Evolutionary conservation across 192 early-diverging fungal genomes (phyloP).

Genomic region (Dissophora ornata): DNA sequence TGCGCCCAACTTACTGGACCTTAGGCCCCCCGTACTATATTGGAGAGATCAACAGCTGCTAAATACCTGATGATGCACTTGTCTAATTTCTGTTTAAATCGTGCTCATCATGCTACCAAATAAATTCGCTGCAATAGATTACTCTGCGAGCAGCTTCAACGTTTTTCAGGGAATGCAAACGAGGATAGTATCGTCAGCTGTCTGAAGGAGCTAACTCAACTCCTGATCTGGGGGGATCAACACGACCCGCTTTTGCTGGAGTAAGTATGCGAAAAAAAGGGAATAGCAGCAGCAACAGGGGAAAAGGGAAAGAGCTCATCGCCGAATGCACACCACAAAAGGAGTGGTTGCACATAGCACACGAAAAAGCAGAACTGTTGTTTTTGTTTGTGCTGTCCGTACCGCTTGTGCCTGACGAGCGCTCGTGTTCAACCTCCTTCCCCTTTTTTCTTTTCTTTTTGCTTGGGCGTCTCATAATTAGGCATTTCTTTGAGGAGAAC

Average conservation of each 20-base stretch:
- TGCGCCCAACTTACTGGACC: too few relatives aligned
- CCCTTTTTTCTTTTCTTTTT: neutral
- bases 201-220: slow-evolving; percentile 55
- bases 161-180: slow-evolving; percentile 43
- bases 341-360: too few relatives aligned
- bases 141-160: slow-evolving; percentile 42
- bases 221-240: slow-evolving; percentile 57
- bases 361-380: neutral
- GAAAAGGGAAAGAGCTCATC: too few relatives aligned
- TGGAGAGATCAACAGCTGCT: too few relatives aligned
- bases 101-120: too few relatives aligned
- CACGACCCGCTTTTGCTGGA: slow-evolving; percentile 43
- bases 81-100: too few relatives aligned
- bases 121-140: slow-evolving; percentile 27
- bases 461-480: slow-evolving; percentile 4
- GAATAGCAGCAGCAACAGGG: too few relatives aligned
- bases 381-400: too few relatives aligned
- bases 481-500: slow-evolving; percentile 56
- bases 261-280: too few relatives aligned
- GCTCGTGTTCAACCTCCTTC: slow-evolving; percentile 4
- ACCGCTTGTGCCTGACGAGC: neutral
- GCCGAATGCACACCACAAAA: too few relatives aligned
- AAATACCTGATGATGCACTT: too few relatives aligned
- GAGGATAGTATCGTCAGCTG: slow-evolving; percentile 46
- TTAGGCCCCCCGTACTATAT: too few relatives aligned